Base-by-base conservation (phyloP, 2,329 filamentous ascomycete species). In the Colletotrichum sidae region DNA sequence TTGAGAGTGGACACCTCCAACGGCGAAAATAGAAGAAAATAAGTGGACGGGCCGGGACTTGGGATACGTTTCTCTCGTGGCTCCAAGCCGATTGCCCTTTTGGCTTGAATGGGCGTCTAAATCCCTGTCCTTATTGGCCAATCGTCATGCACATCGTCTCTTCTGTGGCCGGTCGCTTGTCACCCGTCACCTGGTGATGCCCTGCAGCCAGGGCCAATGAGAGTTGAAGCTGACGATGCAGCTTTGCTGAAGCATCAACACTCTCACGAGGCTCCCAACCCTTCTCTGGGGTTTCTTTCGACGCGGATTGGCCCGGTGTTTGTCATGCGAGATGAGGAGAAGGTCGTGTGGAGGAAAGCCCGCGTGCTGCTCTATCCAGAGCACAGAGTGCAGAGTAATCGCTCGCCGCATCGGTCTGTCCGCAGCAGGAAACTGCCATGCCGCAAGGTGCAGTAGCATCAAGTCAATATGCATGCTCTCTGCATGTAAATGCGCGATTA, bases 171-270 rank as follows among this genome's bases (percentile, higher is more conserved):
- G 55, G 63, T 67, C 64, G 55, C 55, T 58, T 50, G 55, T 68
- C 58, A 63, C n/a, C 67, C 67, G 60, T 68, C 59, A 67, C 64
- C 49, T 57, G 55, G 64, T 62, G 64, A 61, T 60, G 47, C 49
- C 55, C 64, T 65, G 60, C 54, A 55, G 38, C 33, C 34, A 45
- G 9, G 53, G 39, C 64, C 64, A 67, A 67, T 67, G 54, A 60
- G 8, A 33, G 15, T 25, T 54, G n/a, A 25, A 7, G 25, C 37
- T 44, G 46, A 12, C 37, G 25, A 56, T 54, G 63, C 58, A 66
- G 47, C 52, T 66, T 63, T 49, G 59, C 58, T 42, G 44, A 55
- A 57, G 58, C 53, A 66, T 66, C 53, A 63, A 52, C 52, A 66
- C 53, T 60, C 46, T 38, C 52, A 56, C 35, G 59, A 65, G 49